phyloP scores from a whole-genome alignment of 306 rosid genomes.

The Urtica urens region DNA sequence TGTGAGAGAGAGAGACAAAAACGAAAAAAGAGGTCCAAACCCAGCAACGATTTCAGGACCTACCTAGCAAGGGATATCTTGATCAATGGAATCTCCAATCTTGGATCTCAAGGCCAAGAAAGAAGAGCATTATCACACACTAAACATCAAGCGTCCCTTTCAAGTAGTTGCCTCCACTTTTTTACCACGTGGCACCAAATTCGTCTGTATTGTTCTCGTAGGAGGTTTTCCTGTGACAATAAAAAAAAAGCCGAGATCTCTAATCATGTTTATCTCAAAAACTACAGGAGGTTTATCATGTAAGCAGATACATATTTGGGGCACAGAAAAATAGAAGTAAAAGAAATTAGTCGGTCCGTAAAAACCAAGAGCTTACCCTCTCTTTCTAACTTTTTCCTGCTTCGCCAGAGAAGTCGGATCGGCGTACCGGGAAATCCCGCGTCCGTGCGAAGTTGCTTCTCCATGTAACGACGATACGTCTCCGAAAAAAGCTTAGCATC shows the following conservation, averaged over 20 bases:
- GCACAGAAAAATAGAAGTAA: slow-evolving; percentile 2
- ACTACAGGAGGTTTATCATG: no score
- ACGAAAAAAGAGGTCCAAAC: no score
- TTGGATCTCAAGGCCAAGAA: no score
- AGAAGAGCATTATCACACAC: no score
- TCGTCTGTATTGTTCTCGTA: slow-evolving; percentile 23
- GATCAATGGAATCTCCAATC: no score
- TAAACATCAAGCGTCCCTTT: no score
- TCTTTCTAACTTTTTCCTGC: slow-evolving; percentile 59
- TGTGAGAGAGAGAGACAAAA: no score
- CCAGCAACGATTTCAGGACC: no score
- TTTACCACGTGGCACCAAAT: slow-evolving; percentile 25
- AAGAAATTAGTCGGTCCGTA: no score
- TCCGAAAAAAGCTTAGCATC: slow-evolving; percentile 88
- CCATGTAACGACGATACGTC: slow-evolving; percentile 80
- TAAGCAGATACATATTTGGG: neutral
- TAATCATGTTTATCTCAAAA: no score
- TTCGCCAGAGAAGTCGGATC: slow-evolving; percentile 83
- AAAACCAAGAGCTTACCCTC: slow-evolving; percentile 38
- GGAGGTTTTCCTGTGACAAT: slow-evolving; percentile 41
- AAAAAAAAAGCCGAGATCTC: no score
- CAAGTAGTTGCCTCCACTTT: slow-evolving; percentile 26
- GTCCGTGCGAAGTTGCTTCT: slow-evolving; percentile 68
- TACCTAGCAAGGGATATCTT: no score
- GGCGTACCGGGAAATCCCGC: slow-evolving; percentile 95